Evolutionary conservation across 2,329 filamentous ascomycete genomes (phyloP), one percentile per base, ranked within the genome.

Genomic region (Phaeophleospora eucalypticola): DNA sequence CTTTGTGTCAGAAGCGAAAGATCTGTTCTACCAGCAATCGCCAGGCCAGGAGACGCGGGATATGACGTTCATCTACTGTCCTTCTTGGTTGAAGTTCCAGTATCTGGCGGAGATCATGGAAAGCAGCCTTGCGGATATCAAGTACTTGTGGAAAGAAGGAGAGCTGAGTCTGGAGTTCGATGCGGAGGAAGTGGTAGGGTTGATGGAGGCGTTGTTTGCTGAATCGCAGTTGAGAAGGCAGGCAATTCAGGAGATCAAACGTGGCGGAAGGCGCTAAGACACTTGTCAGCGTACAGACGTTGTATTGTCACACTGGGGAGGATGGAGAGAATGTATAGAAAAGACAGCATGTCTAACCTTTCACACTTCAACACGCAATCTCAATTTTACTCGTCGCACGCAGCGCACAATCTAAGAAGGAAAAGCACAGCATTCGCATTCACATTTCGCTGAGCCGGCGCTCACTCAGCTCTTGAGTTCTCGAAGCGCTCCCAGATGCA

Each of bases 71-170:
- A 70, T 83, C 8, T 84, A 84, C 52, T 78, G 79, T 38, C 73
- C 76, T 3, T 78, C 77, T 53, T 84, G 81, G 81, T 70, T 84
- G 52, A 80, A 80, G 49, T 83, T 84, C 59, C 80, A 82, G 60
- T 84, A 83, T 56, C 61, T 84, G 43, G 68, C 75, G 35, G 81
- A 83, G 54, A 82, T 84, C 36, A 61, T 84, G 43, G 81, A 83
- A 44, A 77, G 77, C 45, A 80, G 74, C 40, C 66, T 84, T 14
- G 81, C 78, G 16, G 81, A 84, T 58, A 84, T 84, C 66, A 82
- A 78, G 58, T 84, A 78, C 52, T 62, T 84, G 36, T 84, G 81
- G 81, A 73, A 71, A 2, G 80, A 84, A 55, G 79, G 79, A n/a
- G 81, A 81, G 62, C 58, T 84, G 57, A 76, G 75, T 49, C 61